Base-by-base conservation (phyloP, 306 rosid species). In the Pachyrhizus erosus region DNA sequence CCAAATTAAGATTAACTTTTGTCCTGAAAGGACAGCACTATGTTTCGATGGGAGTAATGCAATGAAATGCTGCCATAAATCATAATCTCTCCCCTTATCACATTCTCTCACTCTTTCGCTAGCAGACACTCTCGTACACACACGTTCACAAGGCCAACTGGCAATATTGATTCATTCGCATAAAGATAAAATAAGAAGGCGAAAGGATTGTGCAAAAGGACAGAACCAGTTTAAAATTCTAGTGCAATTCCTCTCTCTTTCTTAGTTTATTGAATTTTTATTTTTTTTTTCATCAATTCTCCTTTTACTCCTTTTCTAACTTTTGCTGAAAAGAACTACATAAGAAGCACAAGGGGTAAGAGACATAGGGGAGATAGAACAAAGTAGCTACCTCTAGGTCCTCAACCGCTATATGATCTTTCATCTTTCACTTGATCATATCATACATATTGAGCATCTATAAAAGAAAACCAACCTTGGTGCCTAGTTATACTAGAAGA, bases 121-220 rank as follows among this genome's bases (percentile, higher is more conserved):
- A 31, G 8, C 65, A 77, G 65, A 78, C 82, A 81, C 76, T 18
- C 78, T 55, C 54, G 26, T 57, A 60, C 85, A 51, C 86, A 85
- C 87, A 84, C 85, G 86, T 81, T 81, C 88, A 80, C 82, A 75
- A 48, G 79, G 90, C 93, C 97, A 95, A 91, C 97, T 93, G 95
- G 97, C 95, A 89, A 40, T 74, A 80, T 81, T 76, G 84, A 89
- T 90, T 84, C 91, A 86, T 81, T 83, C 91, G 77, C 89, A 85
- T 78, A 82, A 69, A 81, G 84, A 88, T 86, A 85, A 86, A 91
- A 84, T 77, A 88, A 86, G 74, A 77, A 77, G 84, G 87, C 87
- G 77, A 87, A 86, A 86, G 67, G 79, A 79, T 85, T 78, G 83
- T 88, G 89, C 92, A 65, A 80, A 84, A 85, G 83, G 94, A 89